A percentile compares a stretch with the other conserved stretches of the same genome.
Evolutionary conservation across 2,329 filamentous ascomycete species (phyloP).

Genomic region (Arthrobotrys conoides): DNA sequence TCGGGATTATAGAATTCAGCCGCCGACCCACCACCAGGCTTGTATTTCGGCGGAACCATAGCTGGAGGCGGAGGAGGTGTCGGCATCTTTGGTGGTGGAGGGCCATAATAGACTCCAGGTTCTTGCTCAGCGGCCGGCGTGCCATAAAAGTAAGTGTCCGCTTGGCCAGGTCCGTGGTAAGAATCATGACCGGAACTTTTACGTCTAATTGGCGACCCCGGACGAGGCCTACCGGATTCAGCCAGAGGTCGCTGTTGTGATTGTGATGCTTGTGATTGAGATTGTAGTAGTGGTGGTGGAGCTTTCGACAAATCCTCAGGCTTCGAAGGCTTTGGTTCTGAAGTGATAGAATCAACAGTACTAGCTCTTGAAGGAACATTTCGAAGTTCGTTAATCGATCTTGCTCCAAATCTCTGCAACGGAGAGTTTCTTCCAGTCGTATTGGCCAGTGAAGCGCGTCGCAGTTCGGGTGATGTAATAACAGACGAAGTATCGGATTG

Average conservation of each 20-base stretch:
- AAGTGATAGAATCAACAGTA: background rate
- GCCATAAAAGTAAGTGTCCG: slow-evolving; percentile 45
- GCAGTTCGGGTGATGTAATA: slow-evolving; percentile 40
- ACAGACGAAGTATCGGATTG: slow-evolving; percentile 33
- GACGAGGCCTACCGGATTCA: slow-evolving; percentile 30
- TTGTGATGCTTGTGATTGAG: background rate
- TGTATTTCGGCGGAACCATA: slow-evolving; percentile 53
- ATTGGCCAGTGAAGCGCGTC: slow-evolving; percentile 33
- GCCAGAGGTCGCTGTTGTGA: background rate
- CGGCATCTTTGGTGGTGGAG: slow-evolving; percentile 54
- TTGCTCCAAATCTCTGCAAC: slow-evolving; percentile 40
- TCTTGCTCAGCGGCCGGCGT: slow-evolving; percentile 40
- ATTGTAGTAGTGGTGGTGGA: slow-evolving; percentile 6
- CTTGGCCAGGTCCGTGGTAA: slow-evolving; percentile 49
- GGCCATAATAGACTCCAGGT: slow-evolving; percentile 57
- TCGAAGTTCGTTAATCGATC: slow-evolving; percentile 37
- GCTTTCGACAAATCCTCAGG: slow-evolving; percentile 15
- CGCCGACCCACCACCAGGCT: slow-evolving; percentile 55
- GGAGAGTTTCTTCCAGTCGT: slow-evolving; percentile 49
- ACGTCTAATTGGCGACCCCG: slow-evolving; percentile 32
- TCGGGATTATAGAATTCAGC: slow-evolving; percentile 55
- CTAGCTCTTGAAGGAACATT: slow-evolving; percentile 14
- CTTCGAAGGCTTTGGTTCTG: slow-evolving; percentile 24
- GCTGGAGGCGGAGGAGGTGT: slow-evolving; percentile 55
- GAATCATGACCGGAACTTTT: slow-evolving; percentile 47